Evolutionary conservation across 495 filamentous ascomycete genomes (phyloP).

Genomic region (Aspergillus olivimuriae): DNA sequence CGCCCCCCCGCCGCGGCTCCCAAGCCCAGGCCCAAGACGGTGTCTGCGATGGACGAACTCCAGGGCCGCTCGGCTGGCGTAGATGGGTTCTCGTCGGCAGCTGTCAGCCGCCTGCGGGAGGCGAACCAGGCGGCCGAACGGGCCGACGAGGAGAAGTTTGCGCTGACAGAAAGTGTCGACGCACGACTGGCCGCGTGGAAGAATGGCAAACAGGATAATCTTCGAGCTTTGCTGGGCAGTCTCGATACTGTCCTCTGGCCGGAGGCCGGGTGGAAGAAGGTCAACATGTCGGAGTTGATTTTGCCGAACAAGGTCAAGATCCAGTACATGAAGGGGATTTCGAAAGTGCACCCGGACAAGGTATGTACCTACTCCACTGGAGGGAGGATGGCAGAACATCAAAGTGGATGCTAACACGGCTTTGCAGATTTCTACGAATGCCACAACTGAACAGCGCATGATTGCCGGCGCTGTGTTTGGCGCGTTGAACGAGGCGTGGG

Average conservation of each 20-base stretch:
- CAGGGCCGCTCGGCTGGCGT: constrained; percentile 16
- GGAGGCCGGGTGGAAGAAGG: constrained; percentile 91
- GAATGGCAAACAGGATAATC: constrained; percentile 83
- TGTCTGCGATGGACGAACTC: no score
- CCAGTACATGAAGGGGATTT: constrained; percentile 97
- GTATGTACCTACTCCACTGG: constrained; percentile 45
- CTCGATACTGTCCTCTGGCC: constrained; percentile 88
- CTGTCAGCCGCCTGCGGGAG: constrained; percentile 70
- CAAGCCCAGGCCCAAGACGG: no score
- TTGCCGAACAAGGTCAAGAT: constrained; percentile 91
- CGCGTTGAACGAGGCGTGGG: constrained; percentile 95
- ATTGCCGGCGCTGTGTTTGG: constrained; percentile 87
- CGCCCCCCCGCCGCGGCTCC: no score
- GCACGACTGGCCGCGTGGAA: constrained; percentile 71
- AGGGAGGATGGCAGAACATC: background rate
- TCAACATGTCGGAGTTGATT: constrained; percentile 86
- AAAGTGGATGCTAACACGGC: background rate
- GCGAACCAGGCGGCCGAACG: constrained; percentile 79
- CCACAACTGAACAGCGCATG: constrained; percentile 92
- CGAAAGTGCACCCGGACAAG: constrained; percentile 97
- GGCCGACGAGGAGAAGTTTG: constrained; percentile 88
- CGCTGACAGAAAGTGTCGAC: constrained; percentile 77
- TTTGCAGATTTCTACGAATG: constrained; percentile 69
- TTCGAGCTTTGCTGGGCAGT: constrained; percentile 82
- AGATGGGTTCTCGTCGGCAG: constrained; percentile 46